These are phyloP conservation scores for Lepraria neglecta DNA, from an alignment of 495 filamentous ascomycete genomes.

Conservation along the genomic window DNA sequence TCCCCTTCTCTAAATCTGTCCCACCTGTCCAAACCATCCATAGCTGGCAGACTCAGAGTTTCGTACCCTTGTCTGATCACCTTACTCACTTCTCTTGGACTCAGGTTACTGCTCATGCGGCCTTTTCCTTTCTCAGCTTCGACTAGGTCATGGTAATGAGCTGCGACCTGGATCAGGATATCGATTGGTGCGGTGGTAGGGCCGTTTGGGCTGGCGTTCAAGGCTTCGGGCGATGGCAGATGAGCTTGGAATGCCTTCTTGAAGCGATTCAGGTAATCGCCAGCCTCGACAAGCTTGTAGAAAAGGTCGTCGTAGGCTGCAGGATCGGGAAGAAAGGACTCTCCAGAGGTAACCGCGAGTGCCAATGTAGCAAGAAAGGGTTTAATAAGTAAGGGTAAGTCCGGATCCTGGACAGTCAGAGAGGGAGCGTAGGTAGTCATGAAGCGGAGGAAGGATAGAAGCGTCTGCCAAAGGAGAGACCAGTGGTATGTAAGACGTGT, in stretches of 20 bases:
- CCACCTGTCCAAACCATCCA: constrained; percentile 71
- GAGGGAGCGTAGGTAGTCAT: constrained; percentile 77
- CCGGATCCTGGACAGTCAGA: constrained; percentile 54
- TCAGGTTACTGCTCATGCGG: constrained; percentile 53
- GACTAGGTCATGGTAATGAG: constrained; percentile 80
- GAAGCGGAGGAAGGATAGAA: constrained; percentile 86
- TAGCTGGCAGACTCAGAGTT: constrained; percentile 77
- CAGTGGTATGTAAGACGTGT: constrained; percentile 83
- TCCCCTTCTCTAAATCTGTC: constrained; percentile 67
- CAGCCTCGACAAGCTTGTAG: constrained; percentile 93
- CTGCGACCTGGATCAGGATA: constrained; percentile 74
- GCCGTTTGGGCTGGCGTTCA: constrained; percentile 24
- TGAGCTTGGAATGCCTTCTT: constrained; percentile 56
- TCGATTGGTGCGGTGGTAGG: constrained; percentile 57
- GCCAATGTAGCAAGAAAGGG: constrained; percentile 74
- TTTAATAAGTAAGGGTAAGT: constrained; percentile 54
- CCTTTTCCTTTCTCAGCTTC: constrained; percentile 51
- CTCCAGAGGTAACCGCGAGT: constrained; percentile 77
- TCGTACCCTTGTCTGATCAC: constrained; percentile 97
- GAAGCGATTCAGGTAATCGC: constrained; percentile 78
- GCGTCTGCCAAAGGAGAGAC: constrained; percentile 87
- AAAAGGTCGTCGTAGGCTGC: constrained; percentile 92
- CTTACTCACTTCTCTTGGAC: constrained; percentile 74
- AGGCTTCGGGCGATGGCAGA: constrained; percentile 24
- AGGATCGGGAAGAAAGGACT: constrained; percentile 86